phyloP scores from a whole-genome alignment of 2,329 filamentous ascomycete species.

The Fusarium setosum region DNA sequence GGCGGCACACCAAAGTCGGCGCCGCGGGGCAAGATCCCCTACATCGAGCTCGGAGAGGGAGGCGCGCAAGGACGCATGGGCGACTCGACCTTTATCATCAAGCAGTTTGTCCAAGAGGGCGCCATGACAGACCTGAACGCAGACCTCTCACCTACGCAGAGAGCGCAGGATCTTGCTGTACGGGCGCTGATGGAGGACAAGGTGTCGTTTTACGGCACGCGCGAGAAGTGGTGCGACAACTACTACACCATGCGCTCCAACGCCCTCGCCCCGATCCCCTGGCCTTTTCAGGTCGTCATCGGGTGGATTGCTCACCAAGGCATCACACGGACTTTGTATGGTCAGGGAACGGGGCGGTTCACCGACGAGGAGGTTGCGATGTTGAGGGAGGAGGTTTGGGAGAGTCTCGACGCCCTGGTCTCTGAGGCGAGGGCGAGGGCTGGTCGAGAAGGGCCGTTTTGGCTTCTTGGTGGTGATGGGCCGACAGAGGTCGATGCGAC shows the following conservation, averaged over 20 bases:
- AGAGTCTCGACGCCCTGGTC: slow-evolving; percentile 59
- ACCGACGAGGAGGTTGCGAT: slow-evolving; percentile 59
- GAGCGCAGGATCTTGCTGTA: slow-evolving; percentile 62
- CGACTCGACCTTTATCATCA: slow-evolving; percentile 68
- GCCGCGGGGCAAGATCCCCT: slow-evolving; percentile 71
- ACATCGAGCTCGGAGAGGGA: slow-evolving; percentile 54
- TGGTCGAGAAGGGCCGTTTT: slow-evolving; percentile 58
- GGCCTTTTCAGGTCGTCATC: slow-evolving; percentile 61
- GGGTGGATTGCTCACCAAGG: slow-evolving; percentile 61
- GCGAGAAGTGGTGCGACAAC: slow-evolving; percentile 70
- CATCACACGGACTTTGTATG: slow-evolving; percentile 57
- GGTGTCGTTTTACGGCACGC: slow-evolving; percentile 65
- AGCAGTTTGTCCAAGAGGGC: slow-evolving; percentile 52
- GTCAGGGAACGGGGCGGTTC: slow-evolving; percentile 67
- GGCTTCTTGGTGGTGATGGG: slow-evolving; percentile 63
- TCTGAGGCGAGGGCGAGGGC: slow-evolving; percentile 45
- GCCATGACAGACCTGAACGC: slow-evolving; percentile 61
- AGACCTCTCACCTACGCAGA: slow-evolving; percentile 50
- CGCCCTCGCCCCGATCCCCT: slow-evolving; percentile 61
- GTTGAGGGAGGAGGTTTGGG: slow-evolving; percentile 65
- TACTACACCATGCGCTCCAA: slow-evolving; percentile 68
- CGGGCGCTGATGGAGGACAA: slow-evolving; percentile 69
- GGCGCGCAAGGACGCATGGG: no score
- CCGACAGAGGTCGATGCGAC: slow-evolving; percentile 69
- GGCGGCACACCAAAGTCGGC: slow-evolving; percentile 57